Conservation (phyloP, 169 alveolate genomes). For the Babesia sp. region DNA sequence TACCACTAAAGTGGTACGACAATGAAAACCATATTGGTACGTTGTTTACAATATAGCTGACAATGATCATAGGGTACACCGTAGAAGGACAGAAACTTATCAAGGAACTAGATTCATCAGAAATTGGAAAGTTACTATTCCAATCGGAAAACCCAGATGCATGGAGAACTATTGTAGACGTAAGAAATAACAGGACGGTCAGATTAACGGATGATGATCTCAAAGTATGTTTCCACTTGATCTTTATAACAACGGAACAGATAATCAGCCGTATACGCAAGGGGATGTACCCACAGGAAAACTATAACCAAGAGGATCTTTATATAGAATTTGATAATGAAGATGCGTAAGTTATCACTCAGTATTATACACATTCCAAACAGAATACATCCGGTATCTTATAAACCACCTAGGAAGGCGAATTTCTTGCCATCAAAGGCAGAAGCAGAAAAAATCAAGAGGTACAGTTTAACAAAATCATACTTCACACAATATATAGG, state of each 20-base stretch:
- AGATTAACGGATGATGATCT: conserved; percentile 64
- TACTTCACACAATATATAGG: conserved; percentile 24
- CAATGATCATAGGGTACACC: conserved; percentile 41
- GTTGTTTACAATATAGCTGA: neutral
- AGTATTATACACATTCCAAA: neutral
- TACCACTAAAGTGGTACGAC: conserved; percentile 62
- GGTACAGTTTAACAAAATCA: neutral
- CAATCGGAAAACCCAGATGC: conserved; percentile 65
- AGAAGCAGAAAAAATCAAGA: conserved; percentile 84
- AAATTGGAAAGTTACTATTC: conserved; percentile 58
- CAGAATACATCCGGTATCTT: conserved; percentile 81
- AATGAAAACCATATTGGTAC: conserved; percentile 63
- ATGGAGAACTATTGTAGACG: conserved; percentile 65
- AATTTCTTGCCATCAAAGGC: conserved; percentile 86
- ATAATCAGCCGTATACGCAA: conserved; percentile 60
- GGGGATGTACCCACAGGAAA: conserved; percentile 67
- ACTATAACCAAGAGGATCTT: conserved; percentile 57
- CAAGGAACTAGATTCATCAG: conserved; percentile 63
- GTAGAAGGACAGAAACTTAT: conserved; percentile 59
- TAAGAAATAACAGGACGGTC: conserved; percentile 38
- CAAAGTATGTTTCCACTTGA: conserved; percentile 1
- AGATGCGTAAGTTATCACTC: conserved; percentile 39
- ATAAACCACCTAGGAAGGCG: conserved; percentile 83
- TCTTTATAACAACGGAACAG: neutral
- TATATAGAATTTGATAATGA: conserved; percentile 57